These are phyloP conservation scores for Diutina scorzettiae DNA, from an alignment of 1,139 yeast genomes.

Conservation along the genomic window DNA sequence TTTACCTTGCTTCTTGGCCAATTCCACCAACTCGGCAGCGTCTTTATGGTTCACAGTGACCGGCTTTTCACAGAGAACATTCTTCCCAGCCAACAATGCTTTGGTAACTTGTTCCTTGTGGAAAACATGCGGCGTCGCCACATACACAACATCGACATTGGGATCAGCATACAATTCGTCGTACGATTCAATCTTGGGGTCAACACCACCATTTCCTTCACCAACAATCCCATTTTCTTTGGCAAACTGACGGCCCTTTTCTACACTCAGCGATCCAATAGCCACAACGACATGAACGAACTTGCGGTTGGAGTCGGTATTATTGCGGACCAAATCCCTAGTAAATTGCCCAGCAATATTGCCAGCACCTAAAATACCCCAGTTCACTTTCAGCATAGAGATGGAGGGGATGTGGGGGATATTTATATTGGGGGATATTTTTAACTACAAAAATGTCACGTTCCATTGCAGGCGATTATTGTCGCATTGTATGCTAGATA, in stretches of 20 bases:
- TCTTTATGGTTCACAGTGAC: conserved; percentile 41
- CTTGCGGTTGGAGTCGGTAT: conserved; percentile 9
- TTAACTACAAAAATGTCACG: too few relatives aligned
- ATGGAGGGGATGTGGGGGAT: neutral
- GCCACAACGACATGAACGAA: conserved; percentile 18
- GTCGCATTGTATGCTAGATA: conserved; percentile 2
- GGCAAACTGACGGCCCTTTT: conserved; percentile 19
- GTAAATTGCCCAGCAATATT: conserved; percentile 29
- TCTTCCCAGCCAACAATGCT: conserved; percentile 41
- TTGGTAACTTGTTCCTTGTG: conserved; percentile 39
- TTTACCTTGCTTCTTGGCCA: conserved; percentile 33
- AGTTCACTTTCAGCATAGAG: conserved; percentile 12
- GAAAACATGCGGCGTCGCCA: conserved; percentile 47
- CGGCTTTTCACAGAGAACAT: conserved; percentile 53
- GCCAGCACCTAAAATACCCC: conserved; percentile 40
- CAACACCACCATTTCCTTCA: conserved; percentile 12
- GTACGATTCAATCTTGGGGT: conserved; percentile 16
- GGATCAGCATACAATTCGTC: conserved; percentile 29
- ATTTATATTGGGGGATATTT: too few relatives aligned
- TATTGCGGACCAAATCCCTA: conserved; percentile 23
- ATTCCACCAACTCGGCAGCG: conserved; percentile 28
- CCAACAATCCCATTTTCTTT: conserved; percentile 9
- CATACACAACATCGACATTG: conserved; percentile 39
- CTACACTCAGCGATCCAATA: conserved; percentile 20
- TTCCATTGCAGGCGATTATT: neutral